Evolutionary conservation across 164 flowering plant genomes (phyloP).

Genomic region (Aristolochia contorta): DNA sequence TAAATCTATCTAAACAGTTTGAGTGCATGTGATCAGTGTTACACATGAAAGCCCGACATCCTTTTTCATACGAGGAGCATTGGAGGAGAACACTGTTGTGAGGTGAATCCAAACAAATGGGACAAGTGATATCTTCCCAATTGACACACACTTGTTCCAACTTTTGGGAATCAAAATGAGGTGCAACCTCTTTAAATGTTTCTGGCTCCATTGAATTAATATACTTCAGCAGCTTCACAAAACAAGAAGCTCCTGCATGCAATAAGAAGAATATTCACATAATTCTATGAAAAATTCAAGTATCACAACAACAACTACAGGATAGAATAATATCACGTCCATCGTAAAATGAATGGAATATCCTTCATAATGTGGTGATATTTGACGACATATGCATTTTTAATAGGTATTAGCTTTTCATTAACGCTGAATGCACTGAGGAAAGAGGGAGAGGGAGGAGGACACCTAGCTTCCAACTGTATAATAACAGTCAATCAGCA

Average conservation of each 20-base stretch:
- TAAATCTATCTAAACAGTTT: conserved; percentile 78
- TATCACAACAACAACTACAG: too few relatives aligned
- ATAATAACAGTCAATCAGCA: too few relatives aligned
- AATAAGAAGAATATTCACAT: background rate
- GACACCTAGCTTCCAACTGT: too few relatives aligned
- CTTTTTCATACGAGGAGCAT: conserved; percentile 75
- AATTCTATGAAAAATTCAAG: too few relatives aligned
- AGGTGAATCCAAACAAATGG: conserved; percentile 89
- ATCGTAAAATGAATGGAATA: too few relatives aligned
- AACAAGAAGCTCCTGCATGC: background rate
- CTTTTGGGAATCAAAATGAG: conserved; percentile 6
- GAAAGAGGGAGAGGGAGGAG: too few relatives aligned
- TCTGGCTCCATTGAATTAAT: conserved; percentile 19
- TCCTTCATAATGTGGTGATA: too few relatives aligned
- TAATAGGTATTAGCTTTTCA: too few relatives aligned
- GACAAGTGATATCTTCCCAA: conserved; percentile 79
- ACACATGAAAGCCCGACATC: conserved; percentile 88
- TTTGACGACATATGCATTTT: too few relatives aligned
- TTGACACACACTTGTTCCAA: conserved; percentile 37
- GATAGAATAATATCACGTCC: too few relatives aligned
- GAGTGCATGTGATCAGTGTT: conserved; percentile 85
- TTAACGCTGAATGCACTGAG: too few relatives aligned
- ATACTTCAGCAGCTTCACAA: background rate
- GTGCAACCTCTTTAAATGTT: conserved; percentile 17
- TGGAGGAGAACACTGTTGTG: conserved; percentile 87